Conservation (phyloP, 768 basidiomycete genomes). For the Scleroderma citrinum region DNA sequence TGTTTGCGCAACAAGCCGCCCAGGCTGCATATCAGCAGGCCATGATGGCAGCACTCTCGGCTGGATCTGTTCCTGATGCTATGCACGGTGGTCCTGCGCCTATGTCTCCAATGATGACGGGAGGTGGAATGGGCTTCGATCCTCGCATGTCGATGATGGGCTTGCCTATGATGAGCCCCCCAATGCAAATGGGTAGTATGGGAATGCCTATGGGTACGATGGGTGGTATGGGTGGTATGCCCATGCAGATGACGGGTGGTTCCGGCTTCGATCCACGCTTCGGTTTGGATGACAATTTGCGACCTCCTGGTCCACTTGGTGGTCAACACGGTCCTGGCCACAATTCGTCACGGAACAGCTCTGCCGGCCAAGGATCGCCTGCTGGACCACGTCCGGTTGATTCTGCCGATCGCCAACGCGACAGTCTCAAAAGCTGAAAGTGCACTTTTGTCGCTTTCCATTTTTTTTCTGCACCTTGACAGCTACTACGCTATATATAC, state of each 20-base stretch:
- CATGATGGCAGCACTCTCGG: slow-evolving; percentile 74
- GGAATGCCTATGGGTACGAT: slow-evolving; percentile 30
- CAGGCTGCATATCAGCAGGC: slow-evolving; percentile 85
- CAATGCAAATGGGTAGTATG: slow-evolving; percentile 36
- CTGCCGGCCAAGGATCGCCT: slow-evolving; percentile 52
- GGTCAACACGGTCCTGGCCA: slow-evolving; percentile 25
- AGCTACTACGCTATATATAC: slow-evolving; percentile 5
- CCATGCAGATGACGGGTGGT: slow-evolving; percentile 59
- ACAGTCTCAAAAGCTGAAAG: slow-evolving; percentile 22
- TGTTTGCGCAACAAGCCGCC: slow-evolving; percentile 80
- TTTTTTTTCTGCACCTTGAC: neutral
- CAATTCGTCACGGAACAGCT: slow-evolving; percentile 43
- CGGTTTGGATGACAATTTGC: slow-evolving; percentile 22
- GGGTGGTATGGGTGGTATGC: slow-evolving; percentile 34
- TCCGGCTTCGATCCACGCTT: slow-evolving; percentile 55
- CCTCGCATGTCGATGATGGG: slow-evolving; percentile 82
- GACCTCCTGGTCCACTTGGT: slow-evolving; percentile 23
- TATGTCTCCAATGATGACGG: slow-evolving; percentile 55
- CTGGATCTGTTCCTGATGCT: slow-evolving; percentile 67
- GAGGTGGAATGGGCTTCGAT: slow-evolving; percentile 51
- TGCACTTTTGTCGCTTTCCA: neutral
- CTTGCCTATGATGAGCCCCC: slow-evolving; percentile 59
- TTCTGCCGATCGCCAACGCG: slow-evolving; percentile 19
- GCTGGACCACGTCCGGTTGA: slow-evolving; percentile 30
- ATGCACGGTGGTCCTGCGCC: slow-evolving; percentile 29